phyloP scores from a whole-genome alignment of 768 basidiomycete genomes.

The Trametes meyenii region DNA sequence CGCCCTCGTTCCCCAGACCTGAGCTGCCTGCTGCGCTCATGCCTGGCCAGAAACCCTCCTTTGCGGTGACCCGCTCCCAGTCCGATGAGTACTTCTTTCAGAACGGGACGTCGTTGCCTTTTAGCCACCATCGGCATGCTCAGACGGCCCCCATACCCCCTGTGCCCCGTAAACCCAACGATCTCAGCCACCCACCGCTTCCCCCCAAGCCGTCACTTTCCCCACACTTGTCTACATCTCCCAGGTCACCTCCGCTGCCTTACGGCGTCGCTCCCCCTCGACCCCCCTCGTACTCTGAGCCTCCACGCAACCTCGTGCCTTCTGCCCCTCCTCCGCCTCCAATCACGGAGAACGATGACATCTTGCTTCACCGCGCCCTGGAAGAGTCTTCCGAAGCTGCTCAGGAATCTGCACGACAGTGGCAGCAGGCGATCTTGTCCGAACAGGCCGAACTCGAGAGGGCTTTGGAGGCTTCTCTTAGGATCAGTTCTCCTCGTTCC shows the following conservation, averaged over 20 bases:
- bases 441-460: constrained; percentile 71
- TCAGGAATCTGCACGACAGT: constrained; percentile 18
- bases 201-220: constrained; percentile 28
- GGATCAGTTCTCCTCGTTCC: background rate
- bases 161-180: constrained; percentile 26
- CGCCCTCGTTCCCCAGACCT: constrained; percentile 12
- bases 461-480: constrained; percentile 60
- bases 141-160: constrained; percentile 26
- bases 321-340: constrained; percentile 13
- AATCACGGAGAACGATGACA: constrained; percentile 8
- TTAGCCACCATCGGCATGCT: constrained; percentile 12
- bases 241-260: background rate
- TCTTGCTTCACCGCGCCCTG: constrained; percentile 22
- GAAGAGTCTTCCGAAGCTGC: constrained; percentile 29
- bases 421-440: constrained; percentile 13
- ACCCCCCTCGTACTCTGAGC: background rate
- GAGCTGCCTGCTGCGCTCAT: constrained; percentile 19
- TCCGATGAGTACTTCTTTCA: constrained; percentile 26
- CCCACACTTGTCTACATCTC: background rate
- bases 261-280: background rate
- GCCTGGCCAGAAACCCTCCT: constrained; percentile 13
- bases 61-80: constrained; percentile 10
- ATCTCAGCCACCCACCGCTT: constrained; percentile 26
- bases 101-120: background rate
- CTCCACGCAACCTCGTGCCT: background rate